Conservation (phyloP, 1,139 yeast genomes). For the Pichia sp. region DNA sequence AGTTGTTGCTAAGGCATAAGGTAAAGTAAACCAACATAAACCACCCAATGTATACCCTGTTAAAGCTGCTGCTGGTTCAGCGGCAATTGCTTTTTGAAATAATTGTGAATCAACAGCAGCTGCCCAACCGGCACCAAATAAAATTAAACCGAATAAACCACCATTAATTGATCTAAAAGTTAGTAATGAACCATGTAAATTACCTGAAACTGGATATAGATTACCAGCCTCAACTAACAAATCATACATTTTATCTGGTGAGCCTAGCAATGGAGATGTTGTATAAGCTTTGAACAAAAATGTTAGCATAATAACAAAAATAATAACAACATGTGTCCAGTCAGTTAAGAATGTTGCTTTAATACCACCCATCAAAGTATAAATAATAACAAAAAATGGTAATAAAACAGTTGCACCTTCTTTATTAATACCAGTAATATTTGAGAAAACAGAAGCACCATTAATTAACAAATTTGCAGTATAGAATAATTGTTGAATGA, state of each 20-base stretch:
- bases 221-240: conserved; percentile 31
- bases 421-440: conserved; percentile 36
- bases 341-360: conserved; percentile 37
- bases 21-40: conserved; percentile 40
- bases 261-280: conserved; percentile 38
- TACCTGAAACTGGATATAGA: conserved; percentile 32
- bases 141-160: conserved; percentile 22
- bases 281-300: conserved; percentile 39
- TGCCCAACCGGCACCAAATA: conserved; percentile 19
- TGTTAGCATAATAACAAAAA: conserved; percentile 23
- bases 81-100: conserved; percentile 35
- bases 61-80: conserved; percentile 29
- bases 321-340: conserved; percentile 27
- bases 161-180: conserved; percentile 34
- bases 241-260: conserved; percentile 42
- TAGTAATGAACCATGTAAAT: conserved; percentile 43
- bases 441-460: conserved; percentile 35
- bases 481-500: conserved; percentile 24
- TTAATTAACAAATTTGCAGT: conserved; percentile 34
- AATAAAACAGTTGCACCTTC: conserved; percentile 36
- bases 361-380: conserved; percentile 39
- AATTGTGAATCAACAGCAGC: conserved; percentile 27
- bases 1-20: conserved; percentile 38
- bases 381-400: conserved; percentile 39
- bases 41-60: conserved; percentile 40